Evolutionary conservation across 371 early-diverging fungal species (phyloP).

Genomic region (Zychaea mexicana): DNA sequence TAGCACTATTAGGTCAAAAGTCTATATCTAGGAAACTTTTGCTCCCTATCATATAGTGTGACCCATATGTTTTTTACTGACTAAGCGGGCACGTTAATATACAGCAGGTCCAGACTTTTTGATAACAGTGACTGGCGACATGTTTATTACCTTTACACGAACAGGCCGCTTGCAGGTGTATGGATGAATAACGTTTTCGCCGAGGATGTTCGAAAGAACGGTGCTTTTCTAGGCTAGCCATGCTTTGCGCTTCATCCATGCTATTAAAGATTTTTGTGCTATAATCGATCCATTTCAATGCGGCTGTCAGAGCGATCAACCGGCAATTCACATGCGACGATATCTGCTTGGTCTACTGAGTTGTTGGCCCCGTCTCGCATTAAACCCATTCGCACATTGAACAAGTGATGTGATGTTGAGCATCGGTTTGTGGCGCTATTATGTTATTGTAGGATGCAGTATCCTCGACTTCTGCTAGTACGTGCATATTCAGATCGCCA

Average conservation of each 20-base stretch:
- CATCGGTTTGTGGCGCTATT: conserved; percentile 51
- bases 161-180: conserved; percentile 38
- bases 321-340: conserved; percentile 31
- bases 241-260: conserved; percentile 31
- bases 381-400: conserved; percentile 50
- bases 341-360: conserved; percentile 36
- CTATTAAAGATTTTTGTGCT: conserved; percentile 27
- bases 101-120: conserved; percentile 44
- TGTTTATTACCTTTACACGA: conserved; percentile 36
- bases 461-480: conserved; percentile 42
- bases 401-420: conserved; percentile 52
- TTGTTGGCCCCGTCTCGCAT: conserved; percentile 48
- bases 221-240: conserved; percentile 21
- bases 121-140: conserved; percentile 31
- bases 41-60: conserved; percentile 42
- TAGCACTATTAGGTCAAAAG: too few species aligned
- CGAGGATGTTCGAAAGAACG: conserved; percentile 47
- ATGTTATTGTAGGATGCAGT: conserved; percentile 41
- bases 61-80: conserved; percentile 50
- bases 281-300: conserved; percentile 42
- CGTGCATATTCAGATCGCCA: conserved; percentile 50
- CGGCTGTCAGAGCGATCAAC: conserved; percentile 44
- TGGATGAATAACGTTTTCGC: conserved; percentile 37
- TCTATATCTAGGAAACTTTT: too few species aligned
- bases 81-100: conserved; percentile 44